Base-by-base conservation (phyloP, 768 basidiomycete genomes). In the Arthromyces matolae region DNA sequence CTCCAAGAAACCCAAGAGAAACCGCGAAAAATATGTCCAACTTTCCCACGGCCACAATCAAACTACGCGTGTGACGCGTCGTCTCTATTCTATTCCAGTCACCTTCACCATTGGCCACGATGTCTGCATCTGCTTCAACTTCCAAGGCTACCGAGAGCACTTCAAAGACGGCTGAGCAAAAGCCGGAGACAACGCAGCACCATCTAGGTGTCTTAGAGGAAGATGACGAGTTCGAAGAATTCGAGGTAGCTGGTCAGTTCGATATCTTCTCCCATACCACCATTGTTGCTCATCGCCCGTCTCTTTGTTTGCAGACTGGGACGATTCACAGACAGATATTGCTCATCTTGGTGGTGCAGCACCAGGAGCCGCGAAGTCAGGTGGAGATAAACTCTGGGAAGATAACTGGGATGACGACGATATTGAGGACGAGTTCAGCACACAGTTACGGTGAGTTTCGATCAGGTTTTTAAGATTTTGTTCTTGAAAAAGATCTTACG, bases 361-460 rank as follows among this genome's bases (percentile, higher is more conserved):
- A 4, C 84, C 87, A 2, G 87, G 86, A 3, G 81, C 76, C 10
- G 89, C 85, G 3, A 84, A 83, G 58, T 86, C 86, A 27, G 85
- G 85, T 33, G 88, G 89, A 14, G 85, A 96, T 66, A 90, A 93
- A 60, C 72, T 99, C 9, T 99, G 96, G 96, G 96, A 99, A 73
- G 96, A 98, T 58, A 97, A 97, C 64, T 99, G 96, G 96, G 96
- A 99, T 60, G 96, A 99, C 59, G 96, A 99, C 69, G 95, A 98
- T 68, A 84, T 96, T 52, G 95, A 95, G 64, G 94, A 97, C 58
- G 93, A 96, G 56, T 99, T 99, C 63, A 93, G 91, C 59, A 84
- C 89, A 43, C 93, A 96, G 68, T 72, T 99, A 57, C 82, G 96
- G 96, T 94, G 63, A 57, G 88, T 22, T 8, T n/a, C 8, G 8